Evolutionary conservation across 192 early-diverging fungal species (phyloP).

Genomic region (Chytriomyces sp.): DNA sequence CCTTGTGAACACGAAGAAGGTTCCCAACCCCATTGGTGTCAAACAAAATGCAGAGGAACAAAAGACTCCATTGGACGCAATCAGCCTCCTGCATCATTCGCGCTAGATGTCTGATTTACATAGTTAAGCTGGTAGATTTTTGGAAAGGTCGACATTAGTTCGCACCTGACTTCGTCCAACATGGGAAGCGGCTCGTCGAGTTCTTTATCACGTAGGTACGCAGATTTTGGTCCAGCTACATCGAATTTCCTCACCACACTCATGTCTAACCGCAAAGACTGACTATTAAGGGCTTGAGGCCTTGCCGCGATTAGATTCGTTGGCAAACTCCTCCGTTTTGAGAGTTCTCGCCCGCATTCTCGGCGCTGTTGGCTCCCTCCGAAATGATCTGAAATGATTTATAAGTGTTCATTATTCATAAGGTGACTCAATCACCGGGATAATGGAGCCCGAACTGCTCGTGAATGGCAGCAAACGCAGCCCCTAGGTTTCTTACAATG

Average conservation of each 20-base stretch:
- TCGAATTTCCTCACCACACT: neutral
- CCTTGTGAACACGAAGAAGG: neutral
- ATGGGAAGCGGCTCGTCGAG: neutral
- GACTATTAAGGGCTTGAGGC: neutral
- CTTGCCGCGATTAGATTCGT: neutral
- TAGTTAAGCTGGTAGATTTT: neutral
- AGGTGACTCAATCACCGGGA: slow-evolving; percentile 27
- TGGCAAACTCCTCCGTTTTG: slow-evolving; percentile 6
- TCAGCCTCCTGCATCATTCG: slow-evolving; percentile 11
- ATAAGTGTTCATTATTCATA: neutral
- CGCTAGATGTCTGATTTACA: slow-evolving; percentile 23
- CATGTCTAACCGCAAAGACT: slow-evolving; percentile 1
- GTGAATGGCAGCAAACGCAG: slow-evolving; percentile 33
- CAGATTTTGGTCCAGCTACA: slow-evolving; percentile 15
- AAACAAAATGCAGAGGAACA: slow-evolving; percentile 30
- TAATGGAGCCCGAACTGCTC: slow-evolving; percentile 43
- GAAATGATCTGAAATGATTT: neutral
- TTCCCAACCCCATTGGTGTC: slow-evolving; percentile 9
- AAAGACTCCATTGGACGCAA: slow-evolving; percentile 26
- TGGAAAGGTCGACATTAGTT: neutral
- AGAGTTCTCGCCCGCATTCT: neutral
- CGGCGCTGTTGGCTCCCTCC: neutral
- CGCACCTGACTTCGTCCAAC: slow-evolving; percentile 26
- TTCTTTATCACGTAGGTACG: neutral
- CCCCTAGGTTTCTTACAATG: slow-evolving; percentile 19